A percentile compares a stretch with the other conserved stretches of the same genome.
Evolutionary conservation across 73 alveolate genomes (phyloP).

Genomic region (Paramecium octaurelia): DNA sequence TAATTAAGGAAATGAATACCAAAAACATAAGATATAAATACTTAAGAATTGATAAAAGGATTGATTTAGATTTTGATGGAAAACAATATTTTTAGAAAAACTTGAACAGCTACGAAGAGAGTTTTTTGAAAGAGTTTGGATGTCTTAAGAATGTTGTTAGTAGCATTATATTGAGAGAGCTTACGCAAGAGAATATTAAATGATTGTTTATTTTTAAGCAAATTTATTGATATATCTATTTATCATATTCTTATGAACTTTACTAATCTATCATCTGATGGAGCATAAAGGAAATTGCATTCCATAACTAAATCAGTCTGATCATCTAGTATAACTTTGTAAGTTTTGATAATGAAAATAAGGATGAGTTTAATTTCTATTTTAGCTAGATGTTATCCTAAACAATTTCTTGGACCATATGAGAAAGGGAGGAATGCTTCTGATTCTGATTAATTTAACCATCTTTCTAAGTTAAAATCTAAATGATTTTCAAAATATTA

Average conservation of each 20-base stretch:
- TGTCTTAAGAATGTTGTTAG: background rate
- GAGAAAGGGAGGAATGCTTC: constrained; percentile 51
- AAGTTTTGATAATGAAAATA: background rate
- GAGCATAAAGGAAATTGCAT: background rate
- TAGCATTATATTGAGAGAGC: background rate
- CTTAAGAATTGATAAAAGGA: background rate
- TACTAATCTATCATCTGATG: constrained; percentile 36
- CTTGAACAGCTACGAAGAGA: constrained; percentile 53
- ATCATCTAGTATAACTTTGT: background rate
- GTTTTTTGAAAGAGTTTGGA: constrained; percentile 8
- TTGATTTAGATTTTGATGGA: background rate
- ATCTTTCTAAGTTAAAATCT: background rate
- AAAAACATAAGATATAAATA: background rate
- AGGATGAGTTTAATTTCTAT: constrained; percentile 41
- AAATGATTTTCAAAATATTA: constrained; percentile 32
- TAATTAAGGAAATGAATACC: background rate
- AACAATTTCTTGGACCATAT: constrained; percentile 45
- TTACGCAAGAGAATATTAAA: background rate
- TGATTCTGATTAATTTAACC: background rate
- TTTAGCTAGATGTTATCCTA: constrained; percentile 54
- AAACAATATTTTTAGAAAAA: constrained; percentile 15
- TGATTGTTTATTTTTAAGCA: background rate
- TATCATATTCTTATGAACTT: background rate
- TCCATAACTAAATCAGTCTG: background rate
- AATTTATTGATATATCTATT: background rate